Conservation (phyloP, 805 yeast genomes). For the Debaryomyces hansenii region DNA sequence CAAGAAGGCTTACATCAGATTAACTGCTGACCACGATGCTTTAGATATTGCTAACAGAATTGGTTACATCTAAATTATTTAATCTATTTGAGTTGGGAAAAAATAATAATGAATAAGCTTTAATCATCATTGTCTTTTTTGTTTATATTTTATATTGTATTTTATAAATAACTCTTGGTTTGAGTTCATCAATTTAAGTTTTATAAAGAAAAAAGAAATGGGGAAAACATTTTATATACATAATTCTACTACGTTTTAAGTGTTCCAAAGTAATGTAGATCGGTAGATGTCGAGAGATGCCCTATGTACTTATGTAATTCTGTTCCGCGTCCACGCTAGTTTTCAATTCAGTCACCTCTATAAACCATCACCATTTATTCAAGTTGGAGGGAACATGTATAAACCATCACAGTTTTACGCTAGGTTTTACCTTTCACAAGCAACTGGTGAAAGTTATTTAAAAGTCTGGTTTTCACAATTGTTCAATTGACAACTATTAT, state of each 20-base stretch:
- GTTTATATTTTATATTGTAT: background rate
- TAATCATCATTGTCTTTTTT: background rate
- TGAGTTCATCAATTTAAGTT: background rate
- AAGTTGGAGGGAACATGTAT: too few relatives aligned
- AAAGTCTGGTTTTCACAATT: too few relatives aligned
- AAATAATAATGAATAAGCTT: background rate
- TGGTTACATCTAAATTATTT: conserved; percentile 81
- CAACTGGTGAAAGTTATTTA: too few relatives aligned
- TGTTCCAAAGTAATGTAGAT: too few relatives aligned
- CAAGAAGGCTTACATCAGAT: conserved; percentile 99
- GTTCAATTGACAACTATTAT: too few relatives aligned
- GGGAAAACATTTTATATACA: background rate
- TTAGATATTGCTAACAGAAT: conserved; percentile 99
- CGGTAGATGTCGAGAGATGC: too few relatives aligned
- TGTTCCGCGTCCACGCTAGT: too few relatives aligned
- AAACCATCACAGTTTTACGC: too few relatives aligned
- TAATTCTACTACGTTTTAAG: background rate
- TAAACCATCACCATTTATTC: too few relatives aligned
- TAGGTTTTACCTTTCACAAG: too few relatives aligned
- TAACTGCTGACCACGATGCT: conserved; percentile 99
- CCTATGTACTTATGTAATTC: too few relatives aligned
- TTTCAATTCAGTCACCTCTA: too few relatives aligned
- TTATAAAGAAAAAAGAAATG: background rate
- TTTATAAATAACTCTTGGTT: background rate
- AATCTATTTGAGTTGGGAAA: background rate